phyloP scores from a whole-genome alignment of 768 basidiomycete genomes.

The Hericium erinaceus region DNA sequence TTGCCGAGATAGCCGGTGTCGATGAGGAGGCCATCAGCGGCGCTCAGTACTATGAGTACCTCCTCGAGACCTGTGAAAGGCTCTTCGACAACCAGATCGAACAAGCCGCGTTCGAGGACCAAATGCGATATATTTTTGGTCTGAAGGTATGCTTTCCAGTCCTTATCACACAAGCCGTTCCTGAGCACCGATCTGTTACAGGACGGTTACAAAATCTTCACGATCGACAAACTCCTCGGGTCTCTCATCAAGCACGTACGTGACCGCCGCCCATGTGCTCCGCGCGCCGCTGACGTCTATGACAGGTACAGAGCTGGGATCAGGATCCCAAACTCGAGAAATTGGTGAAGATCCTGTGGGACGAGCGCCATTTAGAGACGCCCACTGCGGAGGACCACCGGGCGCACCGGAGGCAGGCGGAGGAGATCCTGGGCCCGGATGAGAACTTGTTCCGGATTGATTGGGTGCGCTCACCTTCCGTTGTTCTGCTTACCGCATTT shows the following conservation, averaged over 20 bases:
- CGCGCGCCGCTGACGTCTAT: not conserved
- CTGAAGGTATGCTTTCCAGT: constrained; percentile 36
- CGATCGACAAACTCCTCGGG: constrained; percentile 85
- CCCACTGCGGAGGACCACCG: constrained; percentile 68
- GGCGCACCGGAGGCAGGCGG: constrained; percentile 55
- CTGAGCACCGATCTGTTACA: constrained; percentile 16
- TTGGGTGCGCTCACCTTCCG: constrained; percentile 44
- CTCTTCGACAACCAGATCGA: constrained; percentile 92
- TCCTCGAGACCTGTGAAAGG: constrained; percentile 81
- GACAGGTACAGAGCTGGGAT: constrained; percentile 57
- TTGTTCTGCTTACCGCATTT: not conserved
- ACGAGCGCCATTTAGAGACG: constrained; percentile 47
- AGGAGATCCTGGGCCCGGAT: constrained; percentile 64
- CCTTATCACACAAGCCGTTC: not conserved
- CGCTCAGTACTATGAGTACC: constrained; percentile 69
- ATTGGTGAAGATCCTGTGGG: constrained; percentile 58
- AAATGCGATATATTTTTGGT: constrained; percentile 82
- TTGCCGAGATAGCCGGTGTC: constrained; percentile 10
- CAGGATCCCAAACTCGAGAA: constrained; percentile 64
- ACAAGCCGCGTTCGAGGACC: constrained; percentile 80
- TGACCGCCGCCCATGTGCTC: not conserved
- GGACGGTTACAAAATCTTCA: constrained; percentile 86
- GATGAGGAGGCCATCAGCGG: constrained; percentile 30
- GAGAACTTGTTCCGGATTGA: constrained; percentile 75
- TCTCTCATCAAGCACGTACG: constrained; percentile 82